Base-by-base conservation (phyloP, 2,329 filamentous ascomycete genomes). In the Fonsecaea pedrosoi region DNA sequence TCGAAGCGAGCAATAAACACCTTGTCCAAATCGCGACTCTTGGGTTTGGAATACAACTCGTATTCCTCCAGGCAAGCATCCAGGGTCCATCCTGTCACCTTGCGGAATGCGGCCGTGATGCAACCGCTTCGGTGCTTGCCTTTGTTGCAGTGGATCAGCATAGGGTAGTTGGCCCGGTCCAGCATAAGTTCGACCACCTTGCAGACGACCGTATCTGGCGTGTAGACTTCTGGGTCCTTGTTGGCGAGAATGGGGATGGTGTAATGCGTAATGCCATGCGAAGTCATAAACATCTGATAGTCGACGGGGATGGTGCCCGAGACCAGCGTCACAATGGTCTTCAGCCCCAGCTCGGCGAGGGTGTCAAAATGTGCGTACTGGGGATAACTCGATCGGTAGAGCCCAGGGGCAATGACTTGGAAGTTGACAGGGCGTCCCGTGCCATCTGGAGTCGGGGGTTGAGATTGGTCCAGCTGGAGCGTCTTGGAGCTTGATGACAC, bases 61-160 rank as follows among this genome's bases (percentile, higher is more conserved):
- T 96, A 97, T 78, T 97, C 94, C 59, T 87, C 83, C 40, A 95
- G 77, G 40, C 91, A 86, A 15, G 82, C 80, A 1, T 84, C 77
- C 1, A 87, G 77, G 18, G 87, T 81, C 88, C 91, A 92, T 13
- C 90, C 87, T 13, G 87, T 85, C 12, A 91, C 79, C 76, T 91
- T 92, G 69, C 93, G 89, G 69, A 96, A 85, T 65, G 91, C 89
- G 18, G 88, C 94, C 57, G 94, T 86, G n/a, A 95, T 90, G 75
- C 93, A 97, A 25, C 94, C 94, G 18, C 94, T 97, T 65, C 94
- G 90, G 76, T 97, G 94, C 85, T 89, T 95, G 76, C 94, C 94
- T 73, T 96, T 94, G 76, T 97, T 97, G 84, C 94, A 97, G 78
- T 97, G 94, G 55, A 97, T 86, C 45, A 97, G 83, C 10, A 97